Base-by-base conservation (phyloP, 768 basidiomycete genomes). In the Amanita pseudoporphyria region DNA sequence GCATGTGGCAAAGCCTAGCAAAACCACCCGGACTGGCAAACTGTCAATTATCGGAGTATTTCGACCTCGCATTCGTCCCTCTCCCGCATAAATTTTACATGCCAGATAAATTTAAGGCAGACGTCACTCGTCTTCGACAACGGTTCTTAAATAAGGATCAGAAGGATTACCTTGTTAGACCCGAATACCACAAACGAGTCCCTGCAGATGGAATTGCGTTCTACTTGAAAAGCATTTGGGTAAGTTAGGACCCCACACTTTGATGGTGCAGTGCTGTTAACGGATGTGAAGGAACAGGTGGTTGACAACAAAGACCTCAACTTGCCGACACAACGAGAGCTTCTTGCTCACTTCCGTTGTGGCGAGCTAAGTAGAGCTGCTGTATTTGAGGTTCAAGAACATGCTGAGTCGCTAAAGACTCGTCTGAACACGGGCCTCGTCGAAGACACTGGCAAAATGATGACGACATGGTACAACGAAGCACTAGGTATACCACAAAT, bases 141-240 rank as follows among this genome's bases (percentile, higher is more conserved):
- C 78, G 91, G 26, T 99, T 99, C 60, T 74, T 73, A 30, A 77
- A 87, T 63, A 82, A 84, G 59, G 67, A 73, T 24, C 67, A 74
- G 32, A 62, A 75, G 0, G 82, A 83, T 52, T 95, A 82, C 57
- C 68, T 96, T 37, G 97, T 99, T 78, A 93, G 89, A 66, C 82
- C 90, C 2, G 74, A 73, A 7, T 99, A 98, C 63, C 96, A 98
- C 66, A 97, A 97, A 65, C 80, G 94, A 14, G 97, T 99, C 52
- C 96, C 96, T 0, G 96, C 96, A 0, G 96, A 99, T 62, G 96
- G 96, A 52, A 91, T 92, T 24, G 82, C 87, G 2, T 87, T 92
- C 62, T 99, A 98, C 62, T 96, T 98, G 92, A 87, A 94, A 61
- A 81, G 84, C 42, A 95, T 98, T 45, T 99, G 96, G 96, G 94